A percentile compares a stretch with the other conserved stretches of the same genome.
Evolutionary conservation across 2,329 filamentous ascomycete species (phyloP).

Genomic region (Arthroderma sp.): DNA sequence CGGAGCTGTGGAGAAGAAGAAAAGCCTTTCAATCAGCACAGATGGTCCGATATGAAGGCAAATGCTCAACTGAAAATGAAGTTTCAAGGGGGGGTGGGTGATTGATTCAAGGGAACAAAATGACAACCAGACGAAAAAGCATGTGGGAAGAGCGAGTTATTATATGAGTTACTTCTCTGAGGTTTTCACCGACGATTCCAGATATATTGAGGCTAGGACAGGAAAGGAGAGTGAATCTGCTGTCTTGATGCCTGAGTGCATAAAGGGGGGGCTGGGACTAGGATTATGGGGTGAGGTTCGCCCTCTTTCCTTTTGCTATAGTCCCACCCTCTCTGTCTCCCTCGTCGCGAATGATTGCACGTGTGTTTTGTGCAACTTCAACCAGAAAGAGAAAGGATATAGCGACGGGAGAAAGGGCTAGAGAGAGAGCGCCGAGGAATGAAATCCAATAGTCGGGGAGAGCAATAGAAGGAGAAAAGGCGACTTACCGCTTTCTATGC

Average conservation of each 20-base stretch:
- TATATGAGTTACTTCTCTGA: not conserved
- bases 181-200: not conserved
- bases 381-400: slow-evolving; percentile 1
- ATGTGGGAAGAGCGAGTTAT: not conserved
- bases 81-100: not conserved
- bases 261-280: not conserved
- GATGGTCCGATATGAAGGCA: not conserved
- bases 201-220: not conserved
- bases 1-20: not conserved
- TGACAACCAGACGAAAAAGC: not conserved
- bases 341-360: slow-evolving; percentile 2
- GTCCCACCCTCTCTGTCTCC: not conserved
- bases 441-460: not conserved
- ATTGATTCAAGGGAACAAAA: not conserved
- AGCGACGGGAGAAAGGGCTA: not conserved
- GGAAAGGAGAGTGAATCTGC: not conserved
- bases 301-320: slow-evolving; percentile 1
- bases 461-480: not conserved
- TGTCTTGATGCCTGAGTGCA: not conserved
- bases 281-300: slow-evolving; percentile 2
- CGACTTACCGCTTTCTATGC: slow-evolving; percentile 1
- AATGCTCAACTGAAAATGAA: not conserved
- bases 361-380: slow-evolving; percentile 3
- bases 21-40: not conserved
- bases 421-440: not conserved